phyloP scores from a whole-genome alignment of 805 yeast genomes.

The Yarrowia sp. region DNA sequence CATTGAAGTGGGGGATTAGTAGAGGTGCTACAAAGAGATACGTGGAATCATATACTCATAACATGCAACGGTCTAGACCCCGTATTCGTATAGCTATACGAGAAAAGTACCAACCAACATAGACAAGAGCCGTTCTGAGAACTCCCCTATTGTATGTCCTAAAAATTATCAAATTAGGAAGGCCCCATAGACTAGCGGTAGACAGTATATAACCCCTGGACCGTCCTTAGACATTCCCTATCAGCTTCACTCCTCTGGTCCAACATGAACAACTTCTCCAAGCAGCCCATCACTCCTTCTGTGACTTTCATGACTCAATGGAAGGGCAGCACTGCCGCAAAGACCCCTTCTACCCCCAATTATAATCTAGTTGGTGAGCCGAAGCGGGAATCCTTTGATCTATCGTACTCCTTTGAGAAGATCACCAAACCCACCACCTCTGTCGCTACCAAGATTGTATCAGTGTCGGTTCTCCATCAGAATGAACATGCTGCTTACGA shows the following conservation, averaged over 20 bases:
- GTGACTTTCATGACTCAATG: not conserved
- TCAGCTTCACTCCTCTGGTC: not conserved
- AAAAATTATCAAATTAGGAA: not conserved
- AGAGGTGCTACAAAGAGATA: too few relatives aligned
- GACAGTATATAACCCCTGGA: not conserved
- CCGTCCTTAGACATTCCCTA: not conserved
- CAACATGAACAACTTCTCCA: not conserved
- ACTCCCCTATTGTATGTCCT: not conserved
- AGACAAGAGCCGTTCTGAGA: not conserved
- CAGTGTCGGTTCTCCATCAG: not conserved
- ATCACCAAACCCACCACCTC: not conserved
- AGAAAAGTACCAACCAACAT: too few relatives aligned
- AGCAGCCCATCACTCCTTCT: not conserved
- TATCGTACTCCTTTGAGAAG: constrained; percentile 1
- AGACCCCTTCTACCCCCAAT: not conserved
- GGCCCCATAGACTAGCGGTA: not conserved
- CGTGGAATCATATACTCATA: too few relatives aligned
- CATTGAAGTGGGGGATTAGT: too few relatives aligned
- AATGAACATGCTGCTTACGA: constrained; percentile 1
- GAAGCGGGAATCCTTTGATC: not conserved
- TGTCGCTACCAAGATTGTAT: not conserved
- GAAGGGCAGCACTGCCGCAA: not conserved
- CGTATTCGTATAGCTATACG: too few relatives aligned
- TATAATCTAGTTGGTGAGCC: not conserved
- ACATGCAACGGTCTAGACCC: too few relatives aligned